These are phyloP conservation scores for Candida xiaguanensis DNA, from an alignment of 805 yeast species.

Conservation along the genomic window DNA sequence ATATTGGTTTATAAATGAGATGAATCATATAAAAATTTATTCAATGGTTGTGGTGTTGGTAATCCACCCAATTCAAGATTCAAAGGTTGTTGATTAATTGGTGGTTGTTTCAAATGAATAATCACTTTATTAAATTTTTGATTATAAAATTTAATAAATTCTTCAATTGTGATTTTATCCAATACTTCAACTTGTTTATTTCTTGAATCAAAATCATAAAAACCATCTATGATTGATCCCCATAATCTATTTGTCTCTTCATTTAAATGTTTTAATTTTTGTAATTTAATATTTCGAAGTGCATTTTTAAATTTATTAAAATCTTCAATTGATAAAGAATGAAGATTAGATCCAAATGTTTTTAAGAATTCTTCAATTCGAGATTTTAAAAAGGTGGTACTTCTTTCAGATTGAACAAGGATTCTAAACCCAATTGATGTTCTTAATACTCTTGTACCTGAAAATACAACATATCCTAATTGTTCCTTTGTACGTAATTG, in stretches of 20 bases:
- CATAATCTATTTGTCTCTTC: constrained; percentile 73
- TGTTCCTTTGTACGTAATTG: constrained; percentile 92
- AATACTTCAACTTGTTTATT: constrained; percentile 56
- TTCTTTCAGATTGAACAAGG: constrained; percentile 78
- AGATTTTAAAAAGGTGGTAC: constrained; percentile 67
- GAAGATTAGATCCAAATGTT: constrained; percentile 42
- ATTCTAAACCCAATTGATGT: constrained; percentile 71
- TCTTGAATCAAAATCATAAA: constrained; percentile 66
- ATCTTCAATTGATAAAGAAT: constrained; percentile 55
- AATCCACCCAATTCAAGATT: constrained; percentile 54
- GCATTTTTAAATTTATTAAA: constrained; percentile 69
- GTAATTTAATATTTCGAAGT: constrained; percentile 58
- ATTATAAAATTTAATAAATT: constrained; percentile 55
- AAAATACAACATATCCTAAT: constrained; percentile 89
- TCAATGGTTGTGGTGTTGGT: constrained; percentile 49
- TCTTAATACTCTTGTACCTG: constrained; percentile 65
- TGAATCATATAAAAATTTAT: constrained; percentile 18
- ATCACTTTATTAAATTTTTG: constrained; percentile 21
- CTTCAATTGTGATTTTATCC: constrained; percentile 49
- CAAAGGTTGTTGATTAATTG: constrained; percentile 28
- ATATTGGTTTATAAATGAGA: constrained; percentile 2
- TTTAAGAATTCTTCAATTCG: constrained; percentile 69
- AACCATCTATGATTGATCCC: constrained; percentile 68
- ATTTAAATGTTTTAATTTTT: constrained; percentile 69
- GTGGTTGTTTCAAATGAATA: constrained; percentile 53